Conservation (phyloP, 2,329 filamentous ascomycete species). For the Aaosphaeria pasadenensis region DNA sequence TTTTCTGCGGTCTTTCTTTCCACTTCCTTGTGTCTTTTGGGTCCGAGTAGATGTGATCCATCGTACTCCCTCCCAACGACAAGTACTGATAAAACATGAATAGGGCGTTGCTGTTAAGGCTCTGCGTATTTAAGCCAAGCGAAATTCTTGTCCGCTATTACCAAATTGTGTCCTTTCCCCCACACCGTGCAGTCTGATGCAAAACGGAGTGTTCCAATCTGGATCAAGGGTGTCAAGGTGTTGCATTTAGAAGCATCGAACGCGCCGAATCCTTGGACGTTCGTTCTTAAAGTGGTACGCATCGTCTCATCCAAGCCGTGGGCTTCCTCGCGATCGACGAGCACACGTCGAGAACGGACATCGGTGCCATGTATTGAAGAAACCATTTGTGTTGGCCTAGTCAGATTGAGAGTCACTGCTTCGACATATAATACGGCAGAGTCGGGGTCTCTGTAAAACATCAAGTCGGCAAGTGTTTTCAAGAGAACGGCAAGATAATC, state of each 20-base stretch:
- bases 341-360: neutral
- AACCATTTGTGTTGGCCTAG: conserved; percentile 16
- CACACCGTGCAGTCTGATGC: neutral
- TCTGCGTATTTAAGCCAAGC: neutral
- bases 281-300: neutral
- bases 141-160: neutral
- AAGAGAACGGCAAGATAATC: conserved; percentile 30
- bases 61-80: no score
- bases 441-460: conserved; percentile 14
- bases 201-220: neutral
- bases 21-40: no score
- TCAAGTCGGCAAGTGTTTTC: conserved; percentile 22
- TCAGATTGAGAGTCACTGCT: conserved; percentile 24
- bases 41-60: no score
- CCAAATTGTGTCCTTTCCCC: neutral
- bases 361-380: neutral
- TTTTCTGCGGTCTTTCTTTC: no score
- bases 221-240: neutral
- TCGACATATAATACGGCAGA: conserved; percentile 25
- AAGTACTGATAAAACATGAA: no score
- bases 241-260: neutral
- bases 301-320: neutral
- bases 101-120: no score
- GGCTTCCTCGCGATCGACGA: neutral
- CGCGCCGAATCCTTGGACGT: neutral